Evolutionary conservation across 2,329 filamentous ascomycete species (phyloP), one percentile per base, ranked within the genome.

Genomic region (Elsinoe arachidis): DNA sequence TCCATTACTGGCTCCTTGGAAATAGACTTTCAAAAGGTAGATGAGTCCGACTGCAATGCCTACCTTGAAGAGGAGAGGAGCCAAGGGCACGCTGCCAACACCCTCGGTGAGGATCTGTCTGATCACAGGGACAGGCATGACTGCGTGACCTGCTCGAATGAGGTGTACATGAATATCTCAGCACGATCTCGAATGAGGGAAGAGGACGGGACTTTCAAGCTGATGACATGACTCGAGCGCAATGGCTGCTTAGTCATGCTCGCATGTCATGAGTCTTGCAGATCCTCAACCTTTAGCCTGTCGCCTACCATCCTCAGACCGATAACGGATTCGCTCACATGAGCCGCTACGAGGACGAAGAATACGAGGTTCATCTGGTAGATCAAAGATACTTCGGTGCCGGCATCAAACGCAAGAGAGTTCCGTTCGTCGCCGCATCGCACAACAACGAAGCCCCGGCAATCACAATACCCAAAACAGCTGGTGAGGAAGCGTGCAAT

Each of bases 1-100:
- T 41, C 73, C 74, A 71, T 93, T 96, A 63, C 73, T 75, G 11
- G 85, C 81, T 63, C 93, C 95, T 62, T 83, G 82, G 66, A 86
- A 87, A 75, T 87, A 96, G 66, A 78, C 77, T 77, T 96, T 97
- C 62, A 86, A 66, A 57, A 79, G 67, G 59, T 75, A 77, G 23
- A 87, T 61, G 7, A 82, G 58, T 14, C 73, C 69, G 37, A 84
- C 63, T 67, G 75, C 79, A 61, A 78, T 77, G 26, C 77, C 63
- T n/a, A 76, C 63, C 63, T 80, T 80, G 58, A 85, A 64, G 30
- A 69, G 44, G 4, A 67, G 61, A 59, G 65, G 67, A 39, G 69
- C 43, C 55, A 63, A 67, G 15, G 70, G 68, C 19, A 80, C 67
- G 3, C 76, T 73, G 65, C 76, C 76, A 57, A 78, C 72, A 60